phyloP scores from a whole-genome alignment of 1,139 yeast genomes.

The Kurtzmaniella natalensis region DNA sequence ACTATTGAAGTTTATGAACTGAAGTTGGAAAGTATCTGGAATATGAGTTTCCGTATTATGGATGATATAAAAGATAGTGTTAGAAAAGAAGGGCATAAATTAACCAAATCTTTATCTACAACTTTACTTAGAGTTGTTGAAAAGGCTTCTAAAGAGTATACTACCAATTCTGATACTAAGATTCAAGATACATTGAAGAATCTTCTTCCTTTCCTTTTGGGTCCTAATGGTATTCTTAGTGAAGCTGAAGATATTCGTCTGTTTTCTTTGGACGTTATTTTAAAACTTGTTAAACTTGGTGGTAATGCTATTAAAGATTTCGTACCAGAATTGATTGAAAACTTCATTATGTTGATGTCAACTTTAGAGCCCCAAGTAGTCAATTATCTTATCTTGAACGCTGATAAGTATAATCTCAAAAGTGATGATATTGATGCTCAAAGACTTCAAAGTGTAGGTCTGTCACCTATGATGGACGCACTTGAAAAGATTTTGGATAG shows the following conservation, averaged over 20 bases:
- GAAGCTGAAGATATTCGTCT: slow-evolving; percentile 82
- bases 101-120: slow-evolving; percentile 66
- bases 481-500: slow-evolving; percentile 65
- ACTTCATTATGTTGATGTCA: slow-evolving; percentile 70
- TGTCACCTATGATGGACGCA: slow-evolving; percentile 88
- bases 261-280: slow-evolving; percentile 70
- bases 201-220: slow-evolving; percentile 75
- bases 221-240: slow-evolving; percentile 73
- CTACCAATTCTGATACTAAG: slow-evolving; percentile 27
- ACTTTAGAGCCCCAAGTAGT: slow-evolving; percentile 88
- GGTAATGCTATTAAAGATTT: slow-evolving; percentile 58
- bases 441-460: slow-evolving; percentile 67
- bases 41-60: slow-evolving; percentile 80
- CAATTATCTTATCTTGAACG: slow-evolving; percentile 82
- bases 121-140: slow-evolving; percentile 58
- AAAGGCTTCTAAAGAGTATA: slow-evolving; percentile 16
- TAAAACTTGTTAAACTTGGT: slow-evolving; percentile 66
- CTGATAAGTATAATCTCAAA: slow-evolving; percentile 78
- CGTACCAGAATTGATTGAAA: slow-evolving; percentile 65
- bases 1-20: slow-evolving; percentile 51
- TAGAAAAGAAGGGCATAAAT: slow-evolving; percentile 67
- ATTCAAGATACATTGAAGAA: slow-evolving; percentile 52
- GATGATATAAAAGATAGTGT: slow-evolving; percentile 97
- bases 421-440: slow-evolving; percentile 72
- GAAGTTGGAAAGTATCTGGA: slow-evolving; percentile 70